Percentiles rank a stretch among this genome's conserved stretches.
phyloP scores from a whole-genome alignment of 805 yeast species.

The Nakazawaea ernobii region DNA sequence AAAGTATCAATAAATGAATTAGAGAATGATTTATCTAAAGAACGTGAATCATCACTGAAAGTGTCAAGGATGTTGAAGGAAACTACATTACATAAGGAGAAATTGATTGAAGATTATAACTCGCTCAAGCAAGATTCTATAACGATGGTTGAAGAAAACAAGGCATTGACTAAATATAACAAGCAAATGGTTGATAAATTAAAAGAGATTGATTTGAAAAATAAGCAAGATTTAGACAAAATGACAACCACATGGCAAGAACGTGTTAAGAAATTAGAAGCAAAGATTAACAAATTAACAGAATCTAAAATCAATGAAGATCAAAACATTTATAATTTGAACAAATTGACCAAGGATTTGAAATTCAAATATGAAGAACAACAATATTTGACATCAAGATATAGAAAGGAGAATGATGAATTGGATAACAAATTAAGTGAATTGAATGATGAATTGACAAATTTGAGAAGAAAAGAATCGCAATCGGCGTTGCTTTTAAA shows the following conservation, averaged over 20 bases:
- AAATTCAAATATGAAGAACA: slow-evolving; percentile 48
- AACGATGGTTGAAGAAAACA: slow-evolving; percentile 61
- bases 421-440: slow-evolving; percentile 45
- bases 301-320: slow-evolving; percentile 45
- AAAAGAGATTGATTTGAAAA: slow-evolving; percentile 39
- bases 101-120: slow-evolving; percentile 22
- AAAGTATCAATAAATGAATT: slow-evolving; percentile 18
- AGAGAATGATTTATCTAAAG: slow-evolving; percentile 29
- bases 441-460: slow-evolving; percentile 36
- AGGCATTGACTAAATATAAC: slow-evolving; percentile 52
- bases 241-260: slow-evolving; percentile 52
- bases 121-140: slow-evolving; percentile 46
- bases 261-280: slow-evolving; percentile 49
- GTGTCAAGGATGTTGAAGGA: slow-evolving; percentile 25
- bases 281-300: slow-evolving; percentile 40
- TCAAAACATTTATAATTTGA: slow-evolving; percentile 43
- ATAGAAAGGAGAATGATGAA: slow-evolving; percentile 54
- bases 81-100: slow-evolving; percentile 17
- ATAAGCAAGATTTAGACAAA: slow-evolving; percentile 45
- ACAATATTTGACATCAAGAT: slow-evolving; percentile 39
- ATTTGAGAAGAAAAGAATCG: slow-evolving; percentile 38
- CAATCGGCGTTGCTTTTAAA: slow-evolving; percentile 36
- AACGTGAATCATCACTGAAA: slow-evolving; percentile 22
- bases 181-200: slow-evolving; percentile 42
- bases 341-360: slow-evolving; percentile 49